Evolutionary conservation across 2,329 filamentous ascomycete species (phyloP).

Genomic region (Drechslera avenae): DNA sequence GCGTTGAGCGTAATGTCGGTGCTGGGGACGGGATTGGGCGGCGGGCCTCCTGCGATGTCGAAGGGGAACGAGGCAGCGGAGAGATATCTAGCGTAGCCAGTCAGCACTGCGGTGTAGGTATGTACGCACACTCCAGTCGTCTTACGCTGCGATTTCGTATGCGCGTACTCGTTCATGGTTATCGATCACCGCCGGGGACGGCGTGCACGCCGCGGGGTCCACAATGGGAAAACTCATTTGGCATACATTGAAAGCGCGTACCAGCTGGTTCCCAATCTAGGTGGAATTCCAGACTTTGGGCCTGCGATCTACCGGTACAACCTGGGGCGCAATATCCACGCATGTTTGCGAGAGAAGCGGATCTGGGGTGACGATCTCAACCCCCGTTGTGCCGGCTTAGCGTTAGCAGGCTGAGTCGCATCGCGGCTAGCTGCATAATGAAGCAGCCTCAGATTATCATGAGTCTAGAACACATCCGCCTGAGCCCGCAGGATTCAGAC

Average conservation of each 20-base stretch:
- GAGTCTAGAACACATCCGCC: no score
- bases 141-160: conserved; percentile 15
- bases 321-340: no score
- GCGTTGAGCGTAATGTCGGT: conserved; percentile 18
- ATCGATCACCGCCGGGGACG: background rate
- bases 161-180: conserved; percentile 12
- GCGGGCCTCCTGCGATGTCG: conserved; percentile 10
- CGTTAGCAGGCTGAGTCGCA: no score
- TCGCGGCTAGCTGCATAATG: no score
- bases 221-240: background rate
- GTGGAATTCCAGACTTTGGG: no score
- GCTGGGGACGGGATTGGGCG: conserved; percentile 13
- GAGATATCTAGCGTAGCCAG: conserved; percentile 8
- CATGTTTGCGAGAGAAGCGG: no score
- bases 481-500: no score
- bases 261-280: no score
- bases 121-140: background rate
- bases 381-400: no score
- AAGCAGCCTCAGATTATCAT: no score
- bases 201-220: background rate
- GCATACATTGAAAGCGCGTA: background rate
- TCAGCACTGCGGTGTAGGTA: background rate
- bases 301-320: no score
- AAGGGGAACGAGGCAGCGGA: conserved; percentile 21
- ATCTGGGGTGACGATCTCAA: no score